These are phyloP conservation scores for Fusarium humuli DNA, from an alignment of 2,329 filamentous ascomycete genomes.

Conservation along the genomic window DNA sequence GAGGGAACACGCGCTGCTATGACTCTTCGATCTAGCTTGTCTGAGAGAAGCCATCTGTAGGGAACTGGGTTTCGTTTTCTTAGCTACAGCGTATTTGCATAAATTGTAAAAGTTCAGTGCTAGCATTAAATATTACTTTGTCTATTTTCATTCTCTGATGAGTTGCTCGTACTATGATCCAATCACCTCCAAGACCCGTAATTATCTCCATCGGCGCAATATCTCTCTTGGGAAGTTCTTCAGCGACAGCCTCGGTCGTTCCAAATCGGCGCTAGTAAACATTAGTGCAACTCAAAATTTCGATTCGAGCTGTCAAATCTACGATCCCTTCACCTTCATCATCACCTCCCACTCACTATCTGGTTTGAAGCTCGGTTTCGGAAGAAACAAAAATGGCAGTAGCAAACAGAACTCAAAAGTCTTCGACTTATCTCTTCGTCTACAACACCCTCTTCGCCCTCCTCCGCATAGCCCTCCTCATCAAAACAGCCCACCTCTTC, in stretches of 20 bases:
- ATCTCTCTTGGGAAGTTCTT: conserved; percentile 20
- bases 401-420: background rate
- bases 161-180: background rate
- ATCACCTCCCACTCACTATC: background rate
- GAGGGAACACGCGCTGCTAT: conserved; percentile 52
- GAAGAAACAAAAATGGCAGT: conserved; percentile 1
- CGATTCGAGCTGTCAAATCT: background rate
- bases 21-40: conserved; percentile 12
- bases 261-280: background rate
- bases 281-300: background rate
- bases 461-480: conserved; percentile 16
- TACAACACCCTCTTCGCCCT: conserved; percentile 31
- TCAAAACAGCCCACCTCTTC: conserved; percentile 29
- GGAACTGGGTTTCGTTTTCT: no score
- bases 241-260: conserved; percentile 19
- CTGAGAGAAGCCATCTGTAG: conserved; percentile 10
- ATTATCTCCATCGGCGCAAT: conserved; percentile 10
- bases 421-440: conserved; percentile 15
- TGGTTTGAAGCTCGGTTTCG: background rate
- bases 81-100: no score
- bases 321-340: background rate
- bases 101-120: background rate
- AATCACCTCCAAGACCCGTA: background rate
- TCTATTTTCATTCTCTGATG: no score
- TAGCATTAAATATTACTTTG: background rate